Percentiles rank a stretch among this genome's conserved stretches.
Conservation (phyloP, 73 alveolate species). For the Paramecium sonneborni region DNA sequence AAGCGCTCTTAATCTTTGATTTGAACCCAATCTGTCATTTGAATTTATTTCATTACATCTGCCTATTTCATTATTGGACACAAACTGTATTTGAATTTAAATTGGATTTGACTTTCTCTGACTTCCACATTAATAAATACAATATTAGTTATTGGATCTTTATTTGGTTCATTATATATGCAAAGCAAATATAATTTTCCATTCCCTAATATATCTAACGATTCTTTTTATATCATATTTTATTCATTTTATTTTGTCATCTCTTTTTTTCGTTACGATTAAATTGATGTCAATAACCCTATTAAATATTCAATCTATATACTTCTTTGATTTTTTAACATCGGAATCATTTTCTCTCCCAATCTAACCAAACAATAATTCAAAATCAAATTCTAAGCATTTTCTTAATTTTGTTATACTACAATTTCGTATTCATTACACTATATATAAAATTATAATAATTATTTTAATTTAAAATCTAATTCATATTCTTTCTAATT, state of each 20-base stretch:
- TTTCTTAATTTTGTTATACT: constrained; percentile 12
- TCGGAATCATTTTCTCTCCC: background rate
- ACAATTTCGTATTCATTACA: no score
- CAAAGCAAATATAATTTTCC: background rate
- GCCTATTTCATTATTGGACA: background rate
- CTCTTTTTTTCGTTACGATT: background rate
- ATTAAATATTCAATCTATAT: background rate
- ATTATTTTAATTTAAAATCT: background rate
- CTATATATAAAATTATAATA: background rate
- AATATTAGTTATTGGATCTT: constrained; percentile 5
- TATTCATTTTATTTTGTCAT: background rate
- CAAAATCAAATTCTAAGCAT: background rate
- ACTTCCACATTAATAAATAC: background rate
- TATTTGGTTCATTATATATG: background rate
- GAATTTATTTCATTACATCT: background rate
- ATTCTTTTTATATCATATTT: background rate
- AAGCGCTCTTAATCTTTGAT: background rate
- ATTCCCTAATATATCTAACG: constrained; percentile 5
- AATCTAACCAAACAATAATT: background rate
- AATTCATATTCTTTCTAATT: background rate
- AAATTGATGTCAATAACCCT: background rate
- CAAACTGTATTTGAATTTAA: background rate
- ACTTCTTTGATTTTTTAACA: background rate
- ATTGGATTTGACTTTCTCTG: background rate
- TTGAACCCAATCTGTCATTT: background rate